Conservation (phyloP, 1,284 basidiomycete genomes). For the Tilletia indica region DNA sequence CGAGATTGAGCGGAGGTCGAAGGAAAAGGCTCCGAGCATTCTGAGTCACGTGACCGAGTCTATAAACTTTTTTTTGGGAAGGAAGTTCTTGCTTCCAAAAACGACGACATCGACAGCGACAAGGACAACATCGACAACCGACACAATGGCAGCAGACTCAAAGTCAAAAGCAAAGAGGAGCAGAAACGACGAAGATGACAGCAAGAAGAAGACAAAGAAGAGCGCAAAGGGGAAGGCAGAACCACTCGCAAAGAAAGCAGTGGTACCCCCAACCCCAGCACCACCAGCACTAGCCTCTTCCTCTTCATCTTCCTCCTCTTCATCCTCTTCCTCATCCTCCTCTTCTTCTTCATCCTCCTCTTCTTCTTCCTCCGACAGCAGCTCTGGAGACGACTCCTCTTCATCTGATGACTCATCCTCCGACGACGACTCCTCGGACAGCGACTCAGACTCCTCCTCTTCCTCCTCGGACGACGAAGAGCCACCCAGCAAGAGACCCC, state of each 20-base stretch:
- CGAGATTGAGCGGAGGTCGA: not conserved
- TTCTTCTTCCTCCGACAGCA: conserved; percentile 15
- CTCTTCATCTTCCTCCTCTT: no score
- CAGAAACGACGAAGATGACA: not conserved
- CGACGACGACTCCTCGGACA: not conserved
- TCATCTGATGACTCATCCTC: conserved; percentile 34
- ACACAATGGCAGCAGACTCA: not conserved
- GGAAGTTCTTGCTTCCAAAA: not conserved
- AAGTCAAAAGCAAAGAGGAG: not conserved
- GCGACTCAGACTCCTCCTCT: conserved; percentile 31
- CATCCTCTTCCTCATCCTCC: no score
- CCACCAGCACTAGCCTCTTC: conserved; percentile 7
- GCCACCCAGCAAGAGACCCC: no score
- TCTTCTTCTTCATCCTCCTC: not conserved
- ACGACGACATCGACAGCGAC: not conserved
- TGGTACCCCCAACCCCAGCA: not conserved
- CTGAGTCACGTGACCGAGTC: not conserved
- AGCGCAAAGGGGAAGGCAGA: not conserved
- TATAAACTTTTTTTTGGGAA: not conserved
- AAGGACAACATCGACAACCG: conserved; percentile 13
- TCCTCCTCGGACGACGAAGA: no score
- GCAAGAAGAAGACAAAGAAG: not conserved
- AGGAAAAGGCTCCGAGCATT: not conserved
- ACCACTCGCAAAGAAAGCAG: conserved; percentile 2
- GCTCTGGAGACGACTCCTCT: conserved; percentile 38